These are phyloP conservation scores for Quercus parvula DNA, from an alignment of 306 rosid genomes.

Conservation along the genomic window DNA sequence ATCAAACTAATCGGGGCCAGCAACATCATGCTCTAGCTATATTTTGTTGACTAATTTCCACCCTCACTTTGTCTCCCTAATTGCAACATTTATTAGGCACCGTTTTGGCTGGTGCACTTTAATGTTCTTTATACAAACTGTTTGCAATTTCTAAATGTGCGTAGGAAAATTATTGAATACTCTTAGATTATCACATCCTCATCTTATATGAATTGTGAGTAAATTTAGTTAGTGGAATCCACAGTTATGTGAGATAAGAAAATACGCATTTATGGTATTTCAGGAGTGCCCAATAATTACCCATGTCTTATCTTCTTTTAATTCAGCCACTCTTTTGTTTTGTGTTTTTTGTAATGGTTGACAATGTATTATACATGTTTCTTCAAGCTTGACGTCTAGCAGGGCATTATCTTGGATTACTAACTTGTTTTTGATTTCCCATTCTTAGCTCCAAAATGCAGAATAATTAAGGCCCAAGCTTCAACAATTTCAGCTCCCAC, in stretches of 20 bases:
- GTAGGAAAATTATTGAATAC: no score
- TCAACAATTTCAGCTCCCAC: constrained; percentile 49
- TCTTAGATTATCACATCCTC: accelerated
- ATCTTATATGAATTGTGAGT: no score
- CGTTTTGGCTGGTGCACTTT: no score
- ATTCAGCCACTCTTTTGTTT: background rate
- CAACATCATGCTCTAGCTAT: background rate
- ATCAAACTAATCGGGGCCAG: background rate
- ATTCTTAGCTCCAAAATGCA: constrained; percentile 42
- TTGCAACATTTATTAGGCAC: no score
- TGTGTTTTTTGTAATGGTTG: background rate
- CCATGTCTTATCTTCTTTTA: background rate
- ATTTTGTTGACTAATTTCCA: background rate
- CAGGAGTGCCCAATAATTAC: no score
- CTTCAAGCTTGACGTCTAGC: no score
- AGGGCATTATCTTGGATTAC: background rate
- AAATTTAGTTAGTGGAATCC: no score
- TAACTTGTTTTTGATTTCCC: background rate
- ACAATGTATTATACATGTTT: background rate
- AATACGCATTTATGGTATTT: no score
- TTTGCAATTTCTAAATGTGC: background rate
- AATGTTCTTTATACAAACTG: background rate
- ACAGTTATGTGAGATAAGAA: no score
- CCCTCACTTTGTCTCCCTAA: background rate
- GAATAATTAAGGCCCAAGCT: constrained; percentile 42